phyloP scores from a whole-genome alignment of 345 rosid species.

The Draba incana region DNA sequence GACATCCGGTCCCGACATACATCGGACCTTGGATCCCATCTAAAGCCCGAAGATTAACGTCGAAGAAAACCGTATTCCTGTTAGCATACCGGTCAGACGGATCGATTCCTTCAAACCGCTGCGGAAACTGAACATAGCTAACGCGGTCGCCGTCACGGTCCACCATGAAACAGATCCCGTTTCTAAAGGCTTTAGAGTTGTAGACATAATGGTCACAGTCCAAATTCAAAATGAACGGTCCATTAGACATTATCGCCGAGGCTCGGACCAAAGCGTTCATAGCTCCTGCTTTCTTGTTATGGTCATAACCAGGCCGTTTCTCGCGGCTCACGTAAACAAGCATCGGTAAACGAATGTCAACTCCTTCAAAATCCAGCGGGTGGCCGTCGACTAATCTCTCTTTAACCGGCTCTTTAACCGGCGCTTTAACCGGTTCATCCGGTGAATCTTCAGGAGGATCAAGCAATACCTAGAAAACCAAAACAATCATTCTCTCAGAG shows the following conservation, averaged over 20 bases:
- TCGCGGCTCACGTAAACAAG: constrained; percentile 81
- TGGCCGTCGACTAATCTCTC: constrained; percentile 30
- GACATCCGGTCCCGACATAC: constrained; percentile 89
- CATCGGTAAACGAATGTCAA: constrained; percentile 82
- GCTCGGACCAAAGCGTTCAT: constrained; percentile 88
- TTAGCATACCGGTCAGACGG: constrained; percentile 87
- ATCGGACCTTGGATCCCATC: constrained; percentile 92
- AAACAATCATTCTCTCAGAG: neutral
- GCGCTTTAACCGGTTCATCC: neutral
- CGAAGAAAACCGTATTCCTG: constrained; percentile 83
- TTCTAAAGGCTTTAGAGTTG: constrained; percentile 71
- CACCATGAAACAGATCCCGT: constrained; percentile 95
- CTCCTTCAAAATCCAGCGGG: constrained; percentile 52
- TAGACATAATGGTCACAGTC: constrained; percentile 84
- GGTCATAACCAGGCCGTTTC: constrained; percentile 87
- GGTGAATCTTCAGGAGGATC: constrained; percentile 66
- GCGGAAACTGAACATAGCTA: constrained; percentile 82
- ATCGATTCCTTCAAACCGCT: constrained; percentile 87
- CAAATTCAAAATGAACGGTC: constrained; percentile 83
- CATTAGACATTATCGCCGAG: constrained; percentile 87
- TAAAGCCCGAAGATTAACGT: constrained; percentile 75
- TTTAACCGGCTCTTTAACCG: constrained; percentile 31
- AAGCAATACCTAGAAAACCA: constrained; percentile 59
- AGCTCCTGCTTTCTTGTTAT: constrained; percentile 92
- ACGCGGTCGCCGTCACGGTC: constrained; percentile 64